These are phyloP conservation scores for Pythium guiyangense DNA, from an alignment of 352 stramenopile species.

Conservation along the genomic window DNA sequence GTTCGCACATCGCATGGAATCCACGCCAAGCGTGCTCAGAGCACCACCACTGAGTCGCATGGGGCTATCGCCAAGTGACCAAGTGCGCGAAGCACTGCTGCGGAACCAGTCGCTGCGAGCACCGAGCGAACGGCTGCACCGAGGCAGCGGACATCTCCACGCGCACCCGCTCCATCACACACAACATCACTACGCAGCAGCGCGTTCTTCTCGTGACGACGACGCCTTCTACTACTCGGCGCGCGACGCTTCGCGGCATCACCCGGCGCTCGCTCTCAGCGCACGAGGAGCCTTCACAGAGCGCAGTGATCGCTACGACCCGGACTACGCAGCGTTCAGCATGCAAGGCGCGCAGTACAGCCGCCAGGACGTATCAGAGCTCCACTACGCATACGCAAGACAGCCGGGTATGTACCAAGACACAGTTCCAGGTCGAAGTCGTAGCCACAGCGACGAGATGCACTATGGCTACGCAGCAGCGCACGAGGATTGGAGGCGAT, in stretches of 20 bases:
- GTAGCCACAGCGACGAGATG: constrained; percentile 13
- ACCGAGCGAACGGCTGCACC: background rate
- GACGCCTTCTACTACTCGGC: constrained; percentile 27
- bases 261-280: background rate
- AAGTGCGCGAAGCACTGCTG: constrained; percentile 45
- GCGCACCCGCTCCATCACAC: constrained; percentile 1
- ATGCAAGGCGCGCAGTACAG: background rate
- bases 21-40: background rate
- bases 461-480: background rate
- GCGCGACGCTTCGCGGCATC: constrained; percentile 13
- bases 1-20: background rate
- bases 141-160: background rate
- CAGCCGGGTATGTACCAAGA: no score
- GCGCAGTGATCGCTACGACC: constrained; percentile 24
- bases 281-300: constrained; percentile 29
- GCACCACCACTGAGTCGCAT: constrained; percentile 10
- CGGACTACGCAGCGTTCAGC: background rate
- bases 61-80: constrained; percentile 48
- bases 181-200: constrained; percentile 1
- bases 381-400: no score
- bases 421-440: background rate
- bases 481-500: background rate
- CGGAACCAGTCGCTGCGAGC: constrained; percentile 20
- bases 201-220: background rate
- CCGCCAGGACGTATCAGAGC: background rate